Evolutionary conservation across 257 asterid genomes (phyloP).

Genomic region (Eucommia ulmoides): DNA sequence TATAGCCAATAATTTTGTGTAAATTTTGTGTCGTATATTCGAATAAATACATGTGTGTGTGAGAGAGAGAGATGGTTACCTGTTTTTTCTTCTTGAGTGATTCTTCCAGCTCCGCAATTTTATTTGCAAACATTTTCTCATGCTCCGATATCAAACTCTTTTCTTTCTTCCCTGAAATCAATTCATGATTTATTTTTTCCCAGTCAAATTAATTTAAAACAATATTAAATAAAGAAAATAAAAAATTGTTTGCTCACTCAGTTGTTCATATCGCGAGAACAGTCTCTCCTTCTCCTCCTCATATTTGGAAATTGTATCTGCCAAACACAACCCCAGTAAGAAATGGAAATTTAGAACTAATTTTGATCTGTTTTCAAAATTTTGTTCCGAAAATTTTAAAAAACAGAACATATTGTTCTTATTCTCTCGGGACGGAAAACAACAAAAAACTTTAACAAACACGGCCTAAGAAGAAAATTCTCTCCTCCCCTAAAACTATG

Average conservation of each 20-base stretch:
- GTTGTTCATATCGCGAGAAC: conserved; percentile 61
- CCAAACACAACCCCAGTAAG: conserved; percentile 12
- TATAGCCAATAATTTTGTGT: too few relatives aligned
- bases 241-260: conserved; percentile 66
- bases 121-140: conserved; percentile 21
- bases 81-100: conserved; percentile 74
- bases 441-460: neutral
- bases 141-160: conserved; percentile 57
- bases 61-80: conserved; percentile 5
- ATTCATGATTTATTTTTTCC: conserved; percentile 1
- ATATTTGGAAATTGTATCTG: conserved; percentile 63
- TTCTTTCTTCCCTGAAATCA: conserved; percentile 76
- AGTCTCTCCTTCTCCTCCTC: conserved; percentile 79
- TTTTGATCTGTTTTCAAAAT: too few relatives aligned
- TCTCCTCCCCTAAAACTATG: too few relatives aligned
- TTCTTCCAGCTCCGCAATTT: conserved; percentile 71
- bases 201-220: too few relatives aligned
- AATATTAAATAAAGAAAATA: conserved; percentile 1
- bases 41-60: too few relatives aligned
- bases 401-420: too few relatives aligned
- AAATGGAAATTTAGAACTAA: too few relatives aligned
- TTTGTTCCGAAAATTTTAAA: too few relatives aligned
- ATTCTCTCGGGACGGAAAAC: neutral
- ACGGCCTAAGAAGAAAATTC: neutral
- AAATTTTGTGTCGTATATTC: too few relatives aligned